These are phyloP conservation scores for Podila clonocystis DNA, from an alignment of 192 early-diverging fungal species.

Conservation along the genomic window DNA sequence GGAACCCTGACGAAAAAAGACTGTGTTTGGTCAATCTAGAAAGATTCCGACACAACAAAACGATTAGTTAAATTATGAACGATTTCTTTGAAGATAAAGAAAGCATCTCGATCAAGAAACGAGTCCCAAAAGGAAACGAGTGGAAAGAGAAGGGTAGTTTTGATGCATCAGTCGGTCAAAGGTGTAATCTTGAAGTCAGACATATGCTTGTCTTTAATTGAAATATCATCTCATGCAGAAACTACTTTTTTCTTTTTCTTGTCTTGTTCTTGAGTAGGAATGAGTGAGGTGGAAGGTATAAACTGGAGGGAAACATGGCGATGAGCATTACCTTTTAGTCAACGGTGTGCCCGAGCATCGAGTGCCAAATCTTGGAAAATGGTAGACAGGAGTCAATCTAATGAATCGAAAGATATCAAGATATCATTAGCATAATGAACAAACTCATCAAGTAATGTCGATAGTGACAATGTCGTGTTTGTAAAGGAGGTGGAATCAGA, in stretches of 20 bases:
- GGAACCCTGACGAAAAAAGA: background rate
- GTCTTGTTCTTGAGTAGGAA: no score
- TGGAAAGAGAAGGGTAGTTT: conserved; percentile 7
- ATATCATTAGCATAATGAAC: background rate
- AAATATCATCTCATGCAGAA: conserved; percentile 59
- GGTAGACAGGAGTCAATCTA: no score
- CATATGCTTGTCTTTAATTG: conserved; percentile 72
- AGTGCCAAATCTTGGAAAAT: no score
- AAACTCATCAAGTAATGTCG: conserved; percentile 5
- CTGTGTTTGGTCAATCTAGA: background rate
- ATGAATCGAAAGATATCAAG: no score
- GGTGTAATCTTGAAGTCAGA: conserved; percentile 59
- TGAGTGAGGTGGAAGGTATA: no score
- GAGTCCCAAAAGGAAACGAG: background rate
- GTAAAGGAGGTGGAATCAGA: conserved; percentile 51
- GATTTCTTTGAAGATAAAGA: no score
- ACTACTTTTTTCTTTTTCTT: conserved; percentile 9
- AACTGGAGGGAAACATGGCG: no score
- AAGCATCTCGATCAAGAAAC: no score
- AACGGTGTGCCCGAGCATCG: no score
- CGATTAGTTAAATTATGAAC: no score
- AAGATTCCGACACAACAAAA: background rate
- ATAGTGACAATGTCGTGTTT: conserved; percentile 6
- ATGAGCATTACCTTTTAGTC: no score
- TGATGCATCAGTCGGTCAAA: conserved; percentile 57